phyloP scores from a whole-genome alignment of 139 green algal species.

The Chlamydomonas urium region DNA sequence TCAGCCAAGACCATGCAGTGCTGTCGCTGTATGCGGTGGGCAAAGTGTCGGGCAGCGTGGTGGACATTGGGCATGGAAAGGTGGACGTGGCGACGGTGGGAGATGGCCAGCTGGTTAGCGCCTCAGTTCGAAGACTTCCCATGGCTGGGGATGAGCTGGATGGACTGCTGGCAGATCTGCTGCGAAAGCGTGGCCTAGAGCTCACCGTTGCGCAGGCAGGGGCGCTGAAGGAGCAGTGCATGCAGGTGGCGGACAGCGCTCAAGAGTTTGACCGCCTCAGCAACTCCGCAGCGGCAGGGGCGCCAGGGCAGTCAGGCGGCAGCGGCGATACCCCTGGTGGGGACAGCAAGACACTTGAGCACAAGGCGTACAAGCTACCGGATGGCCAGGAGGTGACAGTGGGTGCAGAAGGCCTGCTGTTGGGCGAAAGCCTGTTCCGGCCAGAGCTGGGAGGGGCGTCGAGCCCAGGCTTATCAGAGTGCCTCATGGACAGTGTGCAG shows the following conservation, averaged over 20 bases:
- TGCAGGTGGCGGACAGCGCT: no score
- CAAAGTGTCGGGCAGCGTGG: constrained; percentile 59
- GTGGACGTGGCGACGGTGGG: constrained; percentile 71
- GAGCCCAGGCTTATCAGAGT: constrained; percentile 18
- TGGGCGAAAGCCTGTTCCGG: constrained; percentile 51
- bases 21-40: constrained; percentile 73
- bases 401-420: constrained; percentile 12
- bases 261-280: no score
- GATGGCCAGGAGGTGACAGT: constrained; percentile 39
- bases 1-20: constrained; percentile 60
- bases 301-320: no score
- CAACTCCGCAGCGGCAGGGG: no score
- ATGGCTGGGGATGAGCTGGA: not conserved
- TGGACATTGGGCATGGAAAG: constrained; percentile 78
- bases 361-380: constrained; percentile 36
- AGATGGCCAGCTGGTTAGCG: constrained; percentile 58
- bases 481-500: constrained; percentile 15
- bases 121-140: not conserved
- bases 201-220: no score
- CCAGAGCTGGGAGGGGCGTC: constrained; percentile 23
- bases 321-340: no score
- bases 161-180: no score
- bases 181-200: no score
- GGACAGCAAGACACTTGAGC: no score
- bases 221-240: no score